phyloP scores from a whole-genome alignment of 306 rosid species.

The Mimosa pudica region DNA sequence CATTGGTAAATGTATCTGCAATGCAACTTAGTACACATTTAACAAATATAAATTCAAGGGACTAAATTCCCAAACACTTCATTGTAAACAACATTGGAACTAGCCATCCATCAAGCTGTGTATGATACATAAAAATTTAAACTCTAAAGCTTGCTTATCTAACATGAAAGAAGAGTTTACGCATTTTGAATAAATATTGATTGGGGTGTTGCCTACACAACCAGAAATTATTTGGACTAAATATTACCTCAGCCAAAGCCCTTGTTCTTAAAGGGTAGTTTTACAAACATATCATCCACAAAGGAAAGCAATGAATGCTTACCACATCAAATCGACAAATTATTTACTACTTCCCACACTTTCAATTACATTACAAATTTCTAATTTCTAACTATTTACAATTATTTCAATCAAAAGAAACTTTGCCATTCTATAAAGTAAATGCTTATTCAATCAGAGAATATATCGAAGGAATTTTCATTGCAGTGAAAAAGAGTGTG shows the following conservation, averaged over 20 bases:
- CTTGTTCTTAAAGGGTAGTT: background rate
- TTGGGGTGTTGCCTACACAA: background rate
- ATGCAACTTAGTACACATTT: too few relatives aligned
- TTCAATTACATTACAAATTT: slow-evolving; percentile 16
- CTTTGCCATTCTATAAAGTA: slow-evolving; percentile 7
- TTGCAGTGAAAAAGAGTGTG: background rate
- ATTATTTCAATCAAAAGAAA: background rate
- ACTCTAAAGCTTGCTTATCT: background rate
- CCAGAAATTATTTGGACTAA: background rate
- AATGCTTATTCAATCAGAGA: background rate
- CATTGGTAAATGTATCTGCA: too few relatives aligned
- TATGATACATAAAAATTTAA: background rate
- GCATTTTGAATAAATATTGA: background rate
- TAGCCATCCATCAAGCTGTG: slow-evolving; percentile 7
- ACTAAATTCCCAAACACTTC: too few relatives aligned
- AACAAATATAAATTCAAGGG: background rate
- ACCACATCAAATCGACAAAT: background rate
- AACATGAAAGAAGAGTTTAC: background rate
- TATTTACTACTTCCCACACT: slow-evolving; percentile 12
- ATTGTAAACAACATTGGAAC: too few relatives aligned
- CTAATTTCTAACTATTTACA: slow-evolving; percentile 1
- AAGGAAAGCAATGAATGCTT: slow-evolving; percentile 6
- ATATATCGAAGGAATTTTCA: background rate
- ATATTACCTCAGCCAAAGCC: background rate
- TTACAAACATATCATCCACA: slow-evolving; percentile 6